These are phyloP conservation scores for Ganoderma lingzhi DNA, from an alignment of 1,284 basidiomycete species.

Conservation along the genomic window DNA sequence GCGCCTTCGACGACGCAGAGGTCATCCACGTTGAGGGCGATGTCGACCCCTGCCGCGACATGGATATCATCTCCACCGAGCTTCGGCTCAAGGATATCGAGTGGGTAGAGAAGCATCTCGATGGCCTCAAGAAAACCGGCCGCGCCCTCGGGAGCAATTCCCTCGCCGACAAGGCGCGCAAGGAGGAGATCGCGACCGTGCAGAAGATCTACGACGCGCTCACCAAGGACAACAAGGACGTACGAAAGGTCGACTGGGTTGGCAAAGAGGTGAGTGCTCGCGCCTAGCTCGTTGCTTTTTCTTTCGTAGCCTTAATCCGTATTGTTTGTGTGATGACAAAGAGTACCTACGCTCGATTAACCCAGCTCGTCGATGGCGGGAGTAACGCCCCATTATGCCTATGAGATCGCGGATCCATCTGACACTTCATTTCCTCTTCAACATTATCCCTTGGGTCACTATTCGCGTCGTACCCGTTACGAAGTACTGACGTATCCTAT, in stretches of 20 bases:
- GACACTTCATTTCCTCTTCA: constrained; percentile 45
- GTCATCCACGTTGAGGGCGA: constrained; percentile 99
- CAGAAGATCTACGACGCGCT: constrained; percentile 88
- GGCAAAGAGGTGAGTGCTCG: constrained; percentile 90
- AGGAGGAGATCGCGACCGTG: constrained; percentile 93
- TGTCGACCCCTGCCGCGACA: constrained; percentile 95
- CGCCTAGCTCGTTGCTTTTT: neutral
- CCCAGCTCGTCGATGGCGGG: constrained; percentile 49
- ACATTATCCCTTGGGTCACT: constrained; percentile 44
- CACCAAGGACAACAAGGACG: constrained; percentile 88
- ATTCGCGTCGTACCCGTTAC: neutral
- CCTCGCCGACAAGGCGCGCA: constrained; percentile 94
- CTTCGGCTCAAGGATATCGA: constrained; percentile 97
- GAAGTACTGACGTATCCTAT: constrained; percentile 14
- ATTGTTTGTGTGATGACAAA: constrained; percentile 43
- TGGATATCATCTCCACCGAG: constrained; percentile 97
- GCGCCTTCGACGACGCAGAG: constrained; percentile 98
- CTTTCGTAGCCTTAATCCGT: neutral
- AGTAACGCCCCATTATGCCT: constrained; percentile 72
- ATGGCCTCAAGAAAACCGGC: constrained; percentile 77
- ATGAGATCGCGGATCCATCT: constrained; percentile 64
- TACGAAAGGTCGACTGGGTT: constrained; percentile 94
- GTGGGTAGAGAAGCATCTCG: constrained; percentile 95
- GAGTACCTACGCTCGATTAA: constrained; percentile 45
- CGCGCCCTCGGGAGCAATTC: constrained; percentile 80